Percentiles rank a stretch among this genome's conserved stretches.
These are phyloP conservation scores for Castanea sativa DNA, from an alignment of 306 rosid species.

Conservation along the genomic window DNA sequence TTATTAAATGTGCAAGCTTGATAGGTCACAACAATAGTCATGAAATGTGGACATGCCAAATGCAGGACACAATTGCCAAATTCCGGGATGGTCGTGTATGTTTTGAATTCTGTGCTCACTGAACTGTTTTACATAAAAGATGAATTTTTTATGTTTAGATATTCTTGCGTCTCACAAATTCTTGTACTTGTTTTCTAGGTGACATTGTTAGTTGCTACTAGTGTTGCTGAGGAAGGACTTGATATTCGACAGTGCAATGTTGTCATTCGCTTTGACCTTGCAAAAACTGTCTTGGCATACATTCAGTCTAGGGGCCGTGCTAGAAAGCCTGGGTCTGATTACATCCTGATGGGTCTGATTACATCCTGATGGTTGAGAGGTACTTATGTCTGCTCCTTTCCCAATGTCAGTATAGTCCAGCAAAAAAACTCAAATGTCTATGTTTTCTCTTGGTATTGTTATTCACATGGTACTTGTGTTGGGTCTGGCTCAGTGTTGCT, in stretches of 20 bases:
- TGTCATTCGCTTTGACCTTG: slow-evolving; percentile 99
- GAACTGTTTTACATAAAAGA: slow-evolving; percentile 1
- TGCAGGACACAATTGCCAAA: slow-evolving; percentile 95
- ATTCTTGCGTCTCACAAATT: slow-evolving; percentile 23
- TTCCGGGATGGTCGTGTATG: slow-evolving; percentile 97
- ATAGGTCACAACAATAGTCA: slow-evolving; percentile 99
- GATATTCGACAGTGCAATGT: slow-evolving; percentile 99
- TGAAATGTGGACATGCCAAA: slow-evolving; percentile 94
- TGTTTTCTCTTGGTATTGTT: not conserved
- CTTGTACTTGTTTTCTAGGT: slow-evolving; percentile 51
- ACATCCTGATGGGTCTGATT: not conserved
- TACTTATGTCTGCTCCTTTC: slow-evolving; percentile 25
- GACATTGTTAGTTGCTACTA: slow-evolving; percentile 93
- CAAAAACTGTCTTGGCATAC: slow-evolving; percentile 97
- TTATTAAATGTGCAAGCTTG: slow-evolving; percentile 87
- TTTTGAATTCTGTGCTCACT: slow-evolving; percentile 16
- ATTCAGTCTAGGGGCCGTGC: slow-evolving; percentile 99
- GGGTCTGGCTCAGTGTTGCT: slow-evolving; percentile 13
- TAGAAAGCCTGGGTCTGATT: slow-evolving; percentile 97
- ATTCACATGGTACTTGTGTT: slow-evolving; percentile 38
- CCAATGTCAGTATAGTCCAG: not conserved
- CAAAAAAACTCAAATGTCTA: not conserved
- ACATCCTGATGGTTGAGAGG: slow-evolving; percentile 98
- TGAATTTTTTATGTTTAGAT: slow-evolving; percentile 9
- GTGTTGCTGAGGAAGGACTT: slow-evolving; percentile 99